Evolutionary conservation across 805 yeast genomes (phyloP).

Genomic region (Teunomyces cretensis): DNA sequence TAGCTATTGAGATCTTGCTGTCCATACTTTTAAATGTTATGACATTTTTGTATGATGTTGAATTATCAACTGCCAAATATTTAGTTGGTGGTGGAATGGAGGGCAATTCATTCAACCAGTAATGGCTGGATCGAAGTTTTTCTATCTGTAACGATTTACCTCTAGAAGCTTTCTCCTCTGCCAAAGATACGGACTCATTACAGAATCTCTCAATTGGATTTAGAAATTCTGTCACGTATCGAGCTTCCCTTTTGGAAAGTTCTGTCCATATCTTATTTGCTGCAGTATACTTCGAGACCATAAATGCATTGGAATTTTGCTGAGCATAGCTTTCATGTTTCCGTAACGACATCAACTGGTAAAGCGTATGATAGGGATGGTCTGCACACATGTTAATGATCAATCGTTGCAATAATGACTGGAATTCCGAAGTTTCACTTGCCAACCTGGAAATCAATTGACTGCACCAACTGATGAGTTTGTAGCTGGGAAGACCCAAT

Average conservation of each 20-base stretch:
- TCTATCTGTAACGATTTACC: constrained; percentile 30
- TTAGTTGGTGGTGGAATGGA: constrained; percentile 69
- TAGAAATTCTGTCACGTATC: constrained; percentile 30
- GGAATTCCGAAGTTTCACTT: constrained; percentile 52
- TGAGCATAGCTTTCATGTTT: constrained; percentile 38
- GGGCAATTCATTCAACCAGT: constrained; percentile 49
- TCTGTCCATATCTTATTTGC: constrained; percentile 49
- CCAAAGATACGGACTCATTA: constrained; percentile 49
- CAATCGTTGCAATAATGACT: constrained; percentile 48
- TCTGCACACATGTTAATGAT: constrained; percentile 46
- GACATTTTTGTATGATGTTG: constrained; percentile 44
- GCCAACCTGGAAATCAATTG: constrained; percentile 75
- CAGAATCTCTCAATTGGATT: constrained; percentile 51
- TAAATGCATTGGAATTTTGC: constrained; percentile 27
- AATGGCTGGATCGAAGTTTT: constrained; percentile 40
- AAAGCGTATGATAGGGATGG: constrained; percentile 76
- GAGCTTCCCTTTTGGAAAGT: constrained; percentile 26
- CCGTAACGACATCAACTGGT: constrained; percentile 58
- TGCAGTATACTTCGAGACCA: constrained; percentile 47
- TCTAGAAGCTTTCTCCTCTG: constrained; percentile 43
- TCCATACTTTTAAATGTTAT: constrained; percentile 50
- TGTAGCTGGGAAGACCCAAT: constrained; percentile 50
- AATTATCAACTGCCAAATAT: constrained; percentile 40
- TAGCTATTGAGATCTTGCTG: constrained; percentile 55
- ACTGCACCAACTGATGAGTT: constrained; percentile 76